phyloP scores from a whole-genome alignment of 2,329 filamentous ascomycete genomes.

The Colletotrichum camelliae region DNA sequence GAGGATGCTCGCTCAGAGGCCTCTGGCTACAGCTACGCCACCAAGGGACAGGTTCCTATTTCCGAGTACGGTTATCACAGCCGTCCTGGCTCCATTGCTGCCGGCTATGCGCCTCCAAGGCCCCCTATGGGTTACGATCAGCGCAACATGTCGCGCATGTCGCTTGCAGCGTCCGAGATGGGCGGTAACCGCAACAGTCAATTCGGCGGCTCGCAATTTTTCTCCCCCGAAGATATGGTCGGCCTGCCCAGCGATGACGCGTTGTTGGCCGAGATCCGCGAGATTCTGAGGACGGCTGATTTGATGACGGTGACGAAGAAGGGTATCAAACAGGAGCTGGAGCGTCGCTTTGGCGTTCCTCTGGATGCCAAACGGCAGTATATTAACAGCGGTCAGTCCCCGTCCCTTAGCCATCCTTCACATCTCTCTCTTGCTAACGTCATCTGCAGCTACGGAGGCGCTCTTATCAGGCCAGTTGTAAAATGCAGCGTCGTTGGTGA shows the following conservation, averaged over 20 bases:
- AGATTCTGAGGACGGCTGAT: constrained; percentile 90
- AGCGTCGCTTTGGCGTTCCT: constrained; percentile 85
- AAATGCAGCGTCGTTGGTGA: constrained; percentile 1
- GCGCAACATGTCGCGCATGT: constrained; percentile 70
- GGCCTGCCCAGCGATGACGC: constrained; percentile 88
- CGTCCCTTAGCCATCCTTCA: not conserved
- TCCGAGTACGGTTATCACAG: constrained; percentile 76
- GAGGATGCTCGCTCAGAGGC: constrained; percentile 84
- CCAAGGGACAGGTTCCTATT: constrained; percentile 67
- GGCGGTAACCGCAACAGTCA: constrained; percentile 64
- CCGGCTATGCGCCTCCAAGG: constrained; percentile 39
- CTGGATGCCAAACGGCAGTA: constrained; percentile 90
- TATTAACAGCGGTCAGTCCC: constrained; percentile 84
- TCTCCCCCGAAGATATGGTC: constrained; percentile 70
- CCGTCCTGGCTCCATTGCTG: constrained; percentile 60
- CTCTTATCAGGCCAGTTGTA: constrained; percentile 79
- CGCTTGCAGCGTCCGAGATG: constrained; percentile 78
- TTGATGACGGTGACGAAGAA: constrained; percentile 99
- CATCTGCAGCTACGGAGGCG: constrained; percentile 71
- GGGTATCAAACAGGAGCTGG: constrained; percentile 91
- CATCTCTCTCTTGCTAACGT: constrained; percentile 23
- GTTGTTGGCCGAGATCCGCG: constrained; percentile 89
- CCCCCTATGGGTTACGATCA: constrained; percentile 58
- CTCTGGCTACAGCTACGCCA: constrained; percentile 94
- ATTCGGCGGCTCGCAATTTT: constrained; percentile 64